Conservation (phyloP, 768 basidiomycete species). For the Tricholoma sp. region DNA sequence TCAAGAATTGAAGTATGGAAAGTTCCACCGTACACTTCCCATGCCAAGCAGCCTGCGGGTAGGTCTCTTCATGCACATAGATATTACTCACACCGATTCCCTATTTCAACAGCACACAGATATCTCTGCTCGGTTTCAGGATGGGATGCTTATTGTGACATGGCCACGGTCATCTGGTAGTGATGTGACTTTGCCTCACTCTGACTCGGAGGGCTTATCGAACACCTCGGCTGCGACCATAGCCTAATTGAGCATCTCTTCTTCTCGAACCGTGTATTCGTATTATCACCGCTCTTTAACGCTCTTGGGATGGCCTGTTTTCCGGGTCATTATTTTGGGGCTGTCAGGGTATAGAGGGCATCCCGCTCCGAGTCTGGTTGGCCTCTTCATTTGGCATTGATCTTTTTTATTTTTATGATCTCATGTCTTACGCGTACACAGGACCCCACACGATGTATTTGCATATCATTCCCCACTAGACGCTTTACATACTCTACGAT, state of each 20-base stretch:
- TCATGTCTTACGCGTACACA: too few species aligned
- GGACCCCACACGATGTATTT: too few species aligned
- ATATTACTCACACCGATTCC: slow-evolving; percentile 9
- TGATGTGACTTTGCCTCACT: neutral
- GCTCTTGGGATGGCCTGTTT: neutral
- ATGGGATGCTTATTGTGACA: slow-evolving; percentile 39
- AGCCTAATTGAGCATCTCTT: neutral
- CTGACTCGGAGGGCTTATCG: neutral
- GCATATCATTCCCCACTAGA: too few species aligned
- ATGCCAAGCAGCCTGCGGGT: slow-evolving; percentile 37
- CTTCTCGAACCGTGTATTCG: neutral
- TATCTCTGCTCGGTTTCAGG: slow-evolving; percentile 29
- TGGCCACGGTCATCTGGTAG: slow-evolving; percentile 28
- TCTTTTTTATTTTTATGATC: too few species aligned
- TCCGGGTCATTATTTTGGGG: neutral
- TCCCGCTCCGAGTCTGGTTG: too few species aligned
- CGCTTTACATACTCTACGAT: too few species aligned
- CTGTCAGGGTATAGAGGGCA: too few species aligned
- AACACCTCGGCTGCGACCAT: neutral
- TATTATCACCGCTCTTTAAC: neutral
- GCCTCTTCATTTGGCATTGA: too few species aligned
- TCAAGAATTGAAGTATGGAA: slow-evolving; percentile 40
- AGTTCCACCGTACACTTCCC: slow-evolving; percentile 33
- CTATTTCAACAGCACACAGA: slow-evolving; percentile 28
- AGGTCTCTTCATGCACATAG: slow-evolving; percentile 11